A percentile compares a stretch with the other conserved stretches of the same genome.
Conservation (phyloP, 805 yeast genomes). For the Pichia eremophila region DNA sequence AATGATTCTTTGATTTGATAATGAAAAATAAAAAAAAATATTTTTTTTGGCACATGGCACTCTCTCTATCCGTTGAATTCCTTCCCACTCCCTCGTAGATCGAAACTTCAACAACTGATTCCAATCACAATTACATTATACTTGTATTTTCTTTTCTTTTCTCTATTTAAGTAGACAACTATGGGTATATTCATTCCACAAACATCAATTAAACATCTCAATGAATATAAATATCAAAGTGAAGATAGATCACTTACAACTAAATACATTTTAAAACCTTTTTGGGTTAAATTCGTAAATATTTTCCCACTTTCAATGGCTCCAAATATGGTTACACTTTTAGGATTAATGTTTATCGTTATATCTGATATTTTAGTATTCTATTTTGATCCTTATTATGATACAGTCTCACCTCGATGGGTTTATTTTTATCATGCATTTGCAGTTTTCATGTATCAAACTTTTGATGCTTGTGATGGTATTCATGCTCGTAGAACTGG, state of each 20-base stretch:
- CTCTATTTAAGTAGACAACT: background rate
- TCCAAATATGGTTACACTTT: conserved; percentile 80
- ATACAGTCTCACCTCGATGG: conserved; percentile 62
- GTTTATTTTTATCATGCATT: conserved; percentile 67
- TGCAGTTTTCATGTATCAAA: conserved; percentile 83
- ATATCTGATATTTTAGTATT: conserved; percentile 56
- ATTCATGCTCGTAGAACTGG: conserved; percentile 92
- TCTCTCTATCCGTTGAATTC: no score
- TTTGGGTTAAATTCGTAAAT: conserved; percentile 66
- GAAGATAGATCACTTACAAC: conserved; percentile 79
- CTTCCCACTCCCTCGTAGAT: no score
- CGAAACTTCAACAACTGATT: no score
- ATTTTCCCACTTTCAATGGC: conserved; percentile 85
- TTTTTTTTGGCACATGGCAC: no score
- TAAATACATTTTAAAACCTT: conserved; percentile 66
- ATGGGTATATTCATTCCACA: conserved; percentile 12
- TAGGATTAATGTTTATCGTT: conserved; percentile 67
- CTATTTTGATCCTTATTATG: conserved; percentile 62
- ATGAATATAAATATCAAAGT: conserved; percentile 40
- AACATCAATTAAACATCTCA: conserved; percentile 6
- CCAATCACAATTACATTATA: background rate
- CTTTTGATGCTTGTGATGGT: conserved; percentile 95
- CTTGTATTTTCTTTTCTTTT: background rate
- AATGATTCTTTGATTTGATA: background rate
- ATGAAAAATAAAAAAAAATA: background rate